phyloP scores from a whole-genome alignment of 164 flowering plant genomes.

The Stephania japonica region DNA sequence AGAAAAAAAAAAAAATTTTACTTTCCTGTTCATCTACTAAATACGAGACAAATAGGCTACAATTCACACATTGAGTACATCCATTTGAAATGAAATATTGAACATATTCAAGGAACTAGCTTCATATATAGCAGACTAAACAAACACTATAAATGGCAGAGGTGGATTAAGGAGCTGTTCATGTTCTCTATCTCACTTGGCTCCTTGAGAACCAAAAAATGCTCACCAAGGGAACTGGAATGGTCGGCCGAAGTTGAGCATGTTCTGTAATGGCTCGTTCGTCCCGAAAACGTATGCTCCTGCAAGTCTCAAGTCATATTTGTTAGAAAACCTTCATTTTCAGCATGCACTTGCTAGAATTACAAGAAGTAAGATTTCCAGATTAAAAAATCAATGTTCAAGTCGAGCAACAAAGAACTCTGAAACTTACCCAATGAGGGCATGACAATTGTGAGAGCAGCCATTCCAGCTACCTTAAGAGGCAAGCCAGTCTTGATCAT shows the following conservation, averaged over 20 bases:
- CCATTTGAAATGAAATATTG: too few species aligned
- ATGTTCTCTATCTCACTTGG: not conserved
- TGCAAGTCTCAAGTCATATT: constrained; percentile 19
- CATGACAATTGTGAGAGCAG: constrained; percentile 52
- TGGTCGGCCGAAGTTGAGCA: not conserved
- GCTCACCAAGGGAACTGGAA: not conserved
- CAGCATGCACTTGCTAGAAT: too few species aligned
- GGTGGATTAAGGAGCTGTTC: not conserved
- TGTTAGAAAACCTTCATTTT: too few species aligned
- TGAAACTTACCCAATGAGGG: constrained; percentile 69
- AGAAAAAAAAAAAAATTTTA: too few species aligned
- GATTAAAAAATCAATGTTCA: not conserved
- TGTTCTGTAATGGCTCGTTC: constrained; percentile 12
- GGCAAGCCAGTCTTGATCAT: constrained; percentile 75
- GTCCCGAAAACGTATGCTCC: constrained; percentile 57
- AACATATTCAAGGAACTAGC: not conserved
- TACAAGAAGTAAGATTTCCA: not conserved
- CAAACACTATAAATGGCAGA: not conserved
- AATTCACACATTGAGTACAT: too few species aligned
- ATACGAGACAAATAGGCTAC: too few species aligned
- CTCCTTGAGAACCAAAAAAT: not conserved
- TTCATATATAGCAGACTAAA: not conserved
- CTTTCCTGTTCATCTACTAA: too few species aligned
- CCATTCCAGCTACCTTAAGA: constrained; percentile 59
- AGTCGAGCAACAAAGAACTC: not conserved